Base-by-base conservation (phyloP, 139 green algal species). In the Picochlorum costavermella region DNA sequence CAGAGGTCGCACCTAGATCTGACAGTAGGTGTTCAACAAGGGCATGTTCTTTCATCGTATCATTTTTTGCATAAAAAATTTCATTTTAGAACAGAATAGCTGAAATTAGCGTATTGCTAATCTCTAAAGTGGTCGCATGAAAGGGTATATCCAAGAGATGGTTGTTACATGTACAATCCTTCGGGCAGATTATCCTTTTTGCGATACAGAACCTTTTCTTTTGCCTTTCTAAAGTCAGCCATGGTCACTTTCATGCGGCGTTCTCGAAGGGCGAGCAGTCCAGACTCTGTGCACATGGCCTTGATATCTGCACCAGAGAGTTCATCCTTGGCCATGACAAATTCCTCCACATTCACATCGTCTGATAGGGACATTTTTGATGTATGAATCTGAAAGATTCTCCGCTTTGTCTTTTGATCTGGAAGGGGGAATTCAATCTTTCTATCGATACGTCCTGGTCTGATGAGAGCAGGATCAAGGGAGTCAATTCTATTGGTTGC, bases 381-480 rank as follows among this genome's bases (percentile, higher is more conserved):
- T 25, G 86, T 92, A 75, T 93, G 88, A 65, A 97, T 95, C 70
- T 79, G 61, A 73, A 98, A 98, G 78, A 99, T 99, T 69, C 94
- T 83, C 26, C 93, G 80, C 85, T 98, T 98, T 46, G 93, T 98
- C 77, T 98, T 98, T 53, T 86, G 81, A 71, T 98, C 92, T 29
- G 93, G 93, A 64, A 98, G 76, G n/a, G 93, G 91, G 77, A 98
- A 98, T 83, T 98, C 93, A 61, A 98, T 98, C 67, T 96, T 96
- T 55, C 85, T 77, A 67, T 92, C 85, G 60, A 96, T 96, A 59
- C 90, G 81, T 11, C 93, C 93, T 11, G 93, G 93, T 37, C 93
- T 85, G 56, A 98, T 96, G 14, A 98, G 82, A 0, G 93, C 93
- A 2, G 93, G 93, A 69, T 98, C 93, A 20, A 98, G 80, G 3